Evolutionary conservation across 305 asterid genomes (phyloP), one percentile per base, ranked within the genome.

Genomic region (Salvia sclarea): DNA sequence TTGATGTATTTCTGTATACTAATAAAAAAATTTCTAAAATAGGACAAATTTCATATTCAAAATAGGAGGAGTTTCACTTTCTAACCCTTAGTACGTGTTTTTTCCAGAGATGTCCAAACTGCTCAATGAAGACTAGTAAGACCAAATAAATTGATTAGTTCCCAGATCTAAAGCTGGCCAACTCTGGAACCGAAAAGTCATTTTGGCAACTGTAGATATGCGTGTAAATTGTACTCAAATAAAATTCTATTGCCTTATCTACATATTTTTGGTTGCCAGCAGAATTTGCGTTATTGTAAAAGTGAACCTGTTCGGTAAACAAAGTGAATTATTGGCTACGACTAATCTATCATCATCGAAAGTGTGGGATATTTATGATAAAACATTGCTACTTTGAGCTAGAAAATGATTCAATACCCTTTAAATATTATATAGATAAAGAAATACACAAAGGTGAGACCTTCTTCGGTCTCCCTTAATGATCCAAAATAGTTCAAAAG

Each of bases 401-500:
- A 9, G 43, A 37, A 37, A 37, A 13, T 37, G 43, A 37, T 37
- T n/a, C n/a, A n/a, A n/a, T n/a, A n/a, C n/a, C n/a, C 40, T 35
- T 35, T 5, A 6, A 35, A 1, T 12, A 5, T 2, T 5, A 24
- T n/a, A 47, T 22, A 28, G 37, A 8, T 43, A 20, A 69, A 16
- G 66, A 70, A 57, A 16, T 12, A 54, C 47, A 50, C 61, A 17
- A 43, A 43, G 3, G 10, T 13, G 61, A 45, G 62, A 4, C 50
- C 31, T 22, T 54, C 16, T 60, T 69, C 5, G 6, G 30, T 73
- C 71, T 56, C 72, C 64, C 20, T 49, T 22, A 10, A 40, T 68
- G 37, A 22, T 55, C 59, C 17, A 49, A 17, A 55, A 25, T 33
- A 7, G 70, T 50, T 50, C 13, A 61, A 47, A 41, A 13, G 44